phyloP scores from a whole-genome alignment of 1,139 yeast genomes.

The Geotrichum bryndzae region DNA sequence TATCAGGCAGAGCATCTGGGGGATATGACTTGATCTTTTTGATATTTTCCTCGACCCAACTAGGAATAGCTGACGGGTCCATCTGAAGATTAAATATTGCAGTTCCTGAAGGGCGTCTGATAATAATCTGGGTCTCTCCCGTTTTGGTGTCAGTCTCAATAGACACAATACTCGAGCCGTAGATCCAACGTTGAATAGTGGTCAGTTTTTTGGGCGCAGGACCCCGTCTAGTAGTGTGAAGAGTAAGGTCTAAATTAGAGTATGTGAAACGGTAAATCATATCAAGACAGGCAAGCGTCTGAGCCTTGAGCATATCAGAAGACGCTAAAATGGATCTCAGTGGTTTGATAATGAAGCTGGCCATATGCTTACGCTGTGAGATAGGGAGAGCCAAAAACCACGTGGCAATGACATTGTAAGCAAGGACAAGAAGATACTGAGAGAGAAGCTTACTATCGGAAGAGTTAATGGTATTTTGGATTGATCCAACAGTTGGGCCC shows the following conservation, averaged over 20 bases:
- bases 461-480: conserved; percentile 15
- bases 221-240: conserved; percentile 28
- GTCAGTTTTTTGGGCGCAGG: conserved; percentile 20
- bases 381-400: conserved; percentile 68
- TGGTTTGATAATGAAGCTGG: conserved; percentile 53
- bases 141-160: conserved; percentile 48
- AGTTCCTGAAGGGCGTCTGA: conserved; percentile 66
- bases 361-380: conserved; percentile 52
- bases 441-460: conserved; percentile 37
- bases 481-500: conserved; percentile 19
- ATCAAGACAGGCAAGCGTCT: conserved; percentile 61
- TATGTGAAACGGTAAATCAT: conserved; percentile 62
- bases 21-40: conserved; percentile 3
- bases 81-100: conserved; percentile 45
- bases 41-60: conserved; percentile 13
- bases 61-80: conserved; percentile 41
- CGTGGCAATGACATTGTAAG: conserved; percentile 61
- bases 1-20: neutral
- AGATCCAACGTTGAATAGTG: conserved; percentile 49
- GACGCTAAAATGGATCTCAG: conserved; percentile 29
- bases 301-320: conserved; percentile 43
- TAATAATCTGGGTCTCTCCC: conserved; percentile 50
- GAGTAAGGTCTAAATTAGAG: conserved; percentile 54
- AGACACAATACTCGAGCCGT: conserved; percentile 54
- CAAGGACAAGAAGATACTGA: conserved; percentile 55